A percentile compares a stretch with the other conserved stretches of the same genome.
phyloP scores from a whole-genome alignment of 495 filamentous ascomycete genomes.

The Penicillium waksmanii region DNA sequence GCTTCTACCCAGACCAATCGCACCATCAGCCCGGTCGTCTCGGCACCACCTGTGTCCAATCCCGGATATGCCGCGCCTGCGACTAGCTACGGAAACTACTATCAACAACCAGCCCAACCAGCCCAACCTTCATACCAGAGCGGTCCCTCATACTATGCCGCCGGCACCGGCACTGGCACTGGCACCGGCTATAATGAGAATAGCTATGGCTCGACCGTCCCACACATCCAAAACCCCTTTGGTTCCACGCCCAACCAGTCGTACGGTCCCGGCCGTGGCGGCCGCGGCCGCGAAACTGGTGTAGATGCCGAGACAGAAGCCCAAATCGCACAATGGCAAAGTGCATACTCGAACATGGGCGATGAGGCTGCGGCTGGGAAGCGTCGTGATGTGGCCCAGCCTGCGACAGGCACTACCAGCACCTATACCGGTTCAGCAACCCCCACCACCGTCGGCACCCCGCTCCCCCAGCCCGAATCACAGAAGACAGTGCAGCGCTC shows the following conservation, averaged over 20 bases:
- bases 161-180: conserved; percentile 1
- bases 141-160: conserved; percentile 54
- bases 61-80: conserved; percentile 45
- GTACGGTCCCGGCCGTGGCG: conserved; percentile 42
- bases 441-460: conserved; percentile 41
- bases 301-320: conserved; percentile 87
- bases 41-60: conserved; percentile 45
- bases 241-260: conserved; percentile 60
- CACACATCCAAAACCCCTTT: conserved; percentile 87
- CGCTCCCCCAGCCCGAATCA: conserved; percentile 45
- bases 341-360: conserved; percentile 68
- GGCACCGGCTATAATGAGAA: conserved; percentile 49
- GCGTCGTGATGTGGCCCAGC: conserved; percentile 22
- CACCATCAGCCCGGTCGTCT: conserved; percentile 46
- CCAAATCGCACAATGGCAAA: conserved; percentile 96
- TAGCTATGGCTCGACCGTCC: conserved; percentile 60
- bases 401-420: conserved; percentile 50
- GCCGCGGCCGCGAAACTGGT: conserved; percentile 43
- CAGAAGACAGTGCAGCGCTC: conserved; percentile 78
- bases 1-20: conserved; percentile 51
- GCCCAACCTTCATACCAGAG: conserved; percentile 42
- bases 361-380: conserved; percentile 31
- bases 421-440: conserved; percentile 38
- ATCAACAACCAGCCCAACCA: conserved; percentile 30
- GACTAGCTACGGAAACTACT: conserved; percentile 39